Evolutionary conservation across 2,329 filamentous ascomycete genomes (phyloP), one percentile per base, ranked within the genome.

Genomic region (Monosporascus sp.): DNA sequence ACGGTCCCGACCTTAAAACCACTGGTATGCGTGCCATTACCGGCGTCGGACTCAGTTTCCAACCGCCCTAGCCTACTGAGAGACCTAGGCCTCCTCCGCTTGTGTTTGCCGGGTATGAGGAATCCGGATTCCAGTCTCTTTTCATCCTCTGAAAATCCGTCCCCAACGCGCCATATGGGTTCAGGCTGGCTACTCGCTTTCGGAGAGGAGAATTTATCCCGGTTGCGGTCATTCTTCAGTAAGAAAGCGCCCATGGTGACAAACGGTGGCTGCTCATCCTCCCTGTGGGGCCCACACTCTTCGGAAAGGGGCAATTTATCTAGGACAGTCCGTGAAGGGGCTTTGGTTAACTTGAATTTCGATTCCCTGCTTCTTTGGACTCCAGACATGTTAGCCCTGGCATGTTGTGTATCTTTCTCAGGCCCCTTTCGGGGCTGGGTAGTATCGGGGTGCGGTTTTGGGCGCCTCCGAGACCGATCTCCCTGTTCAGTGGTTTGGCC

Each of bases 101-200:
- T 68, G 34, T 57, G 56, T 40, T 56, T 60, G 9, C 59, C 58
- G 6, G 58, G 58, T 51, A 61, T 59, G 14, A 52, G 52, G 20
- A 63, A 62, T 0, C 52, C 20, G 43, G 61, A 62, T 31, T 56
- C 52, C 4, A 65, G 58, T 9, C 24, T 61, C 17, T 55, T 60
- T 52, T 69, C 67, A 7, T 64, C 63, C 4, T 48, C 62, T 7
- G 67, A 66, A 50, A 69, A 69, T 3, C 65, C 67, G 45, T 69
- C 67, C 4, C 66, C 66, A 45, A 57, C 34, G 3, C 50, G 48
- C 65, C 65, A 68, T 17, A 43, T n/a, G 1, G 56, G 50, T 43
- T 64, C 55, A 9, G 56, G 56, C 27, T 61, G 56, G 43, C 48
- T 57, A 7, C 7, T 59, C 37, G 58, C 19, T 51, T 69, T 64